Percentiles rank a stretch among this genome's conserved stretches.
Conservation (phyloP, 768 basidiomycete genomes). For the Dendrothele bispora region DNA sequence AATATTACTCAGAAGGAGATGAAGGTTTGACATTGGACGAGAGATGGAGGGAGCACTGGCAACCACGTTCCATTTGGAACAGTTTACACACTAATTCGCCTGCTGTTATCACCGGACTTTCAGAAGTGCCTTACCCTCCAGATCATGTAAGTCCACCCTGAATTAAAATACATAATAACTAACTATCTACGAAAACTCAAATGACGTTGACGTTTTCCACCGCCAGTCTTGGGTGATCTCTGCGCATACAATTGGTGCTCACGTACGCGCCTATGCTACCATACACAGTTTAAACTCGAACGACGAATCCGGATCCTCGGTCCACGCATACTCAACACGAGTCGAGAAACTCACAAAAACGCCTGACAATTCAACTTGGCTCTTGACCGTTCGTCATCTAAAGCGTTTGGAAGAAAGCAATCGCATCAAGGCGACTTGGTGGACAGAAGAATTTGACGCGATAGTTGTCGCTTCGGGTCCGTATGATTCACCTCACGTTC, state of each 20-base stretch:
- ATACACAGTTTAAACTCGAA: slow-evolving; percentile 29
- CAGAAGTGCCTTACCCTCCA: slow-evolving; percentile 17
- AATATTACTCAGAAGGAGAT: slow-evolving; percentile 15
- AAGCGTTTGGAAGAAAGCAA: slow-evolving; percentile 14
- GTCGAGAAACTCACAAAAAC: slow-evolving; percentile 35
- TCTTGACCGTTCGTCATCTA: slow-evolving; percentile 18
- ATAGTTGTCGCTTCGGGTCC: slow-evolving; percentile 31
- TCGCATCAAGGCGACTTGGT: slow-evolving; percentile 21
- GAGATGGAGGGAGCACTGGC: slow-evolving; percentile 20
- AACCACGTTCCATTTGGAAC: slow-evolving; percentile 17
- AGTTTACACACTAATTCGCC: slow-evolving; percentile 15
- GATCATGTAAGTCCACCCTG: slow-evolving; percentile 10
- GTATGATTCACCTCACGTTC: slow-evolving; percentile 31
- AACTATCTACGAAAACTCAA: no score
- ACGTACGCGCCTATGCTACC: slow-evolving; percentile 32
- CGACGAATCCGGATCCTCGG: slow-evolving; percentile 18
- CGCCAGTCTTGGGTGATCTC: slow-evolving; percentile 18
- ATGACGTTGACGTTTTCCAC: not conserved
- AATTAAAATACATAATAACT: no score
- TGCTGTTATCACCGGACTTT: slow-evolving; percentile 20
- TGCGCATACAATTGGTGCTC: slow-evolving; percentile 19
- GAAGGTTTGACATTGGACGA: slow-evolving; percentile 10
- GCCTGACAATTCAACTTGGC: slow-evolving; percentile 15
- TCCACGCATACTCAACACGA: slow-evolving; percentile 34
- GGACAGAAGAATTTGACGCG: slow-evolving; percentile 32